These are phyloP conservation scores for Cutaneotrichosporon dermatis DNA, from an alignment of 1,284 basidiomycete genomes.

Conservation along the genomic window DNA sequence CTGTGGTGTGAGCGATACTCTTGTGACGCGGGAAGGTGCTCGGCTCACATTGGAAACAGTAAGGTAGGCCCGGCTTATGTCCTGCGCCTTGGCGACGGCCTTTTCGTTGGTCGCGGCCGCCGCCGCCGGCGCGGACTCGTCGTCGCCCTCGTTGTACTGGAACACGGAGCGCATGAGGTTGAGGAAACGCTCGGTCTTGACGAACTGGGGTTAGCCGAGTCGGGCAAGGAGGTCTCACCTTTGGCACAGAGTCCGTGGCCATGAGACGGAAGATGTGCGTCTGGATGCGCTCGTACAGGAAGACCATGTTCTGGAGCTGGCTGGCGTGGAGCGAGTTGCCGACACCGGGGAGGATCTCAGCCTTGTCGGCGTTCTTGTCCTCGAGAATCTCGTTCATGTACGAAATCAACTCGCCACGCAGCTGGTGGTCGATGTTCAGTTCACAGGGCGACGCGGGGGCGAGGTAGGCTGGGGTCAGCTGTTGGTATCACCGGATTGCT, in stretches of 20 bases:
- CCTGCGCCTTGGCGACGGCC: conserved; percentile 19
- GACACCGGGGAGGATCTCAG: conserved; percentile 72
- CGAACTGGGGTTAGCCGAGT: conserved; percentile 45
- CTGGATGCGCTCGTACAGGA: conserved; percentile 92
- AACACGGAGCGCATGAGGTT: conserved; percentile 33
- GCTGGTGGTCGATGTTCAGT: conserved; percentile 95
- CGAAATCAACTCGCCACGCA: conserved; percentile 86
- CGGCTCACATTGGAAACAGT: conserved; percentile 45
- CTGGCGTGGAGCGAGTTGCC: conserved; percentile 66
- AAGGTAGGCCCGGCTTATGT: conserved; percentile 36
- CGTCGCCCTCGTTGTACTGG: conserved; percentile 28
- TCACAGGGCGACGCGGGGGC: conserved; percentile 92
- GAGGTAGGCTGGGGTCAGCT: conserved; percentile 66
- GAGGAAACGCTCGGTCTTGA: conserved; percentile 24
- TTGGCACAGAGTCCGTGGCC: conserved; percentile 96
- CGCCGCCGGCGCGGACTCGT: conserved; percentile 15
- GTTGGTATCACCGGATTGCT: conserved; percentile 14
- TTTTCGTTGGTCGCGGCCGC: conserved; percentile 10
- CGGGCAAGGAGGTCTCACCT: too few relatives aligned
- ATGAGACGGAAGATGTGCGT: conserved; percentile 93
- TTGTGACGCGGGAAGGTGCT: background rate
- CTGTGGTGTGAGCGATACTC: background rate
- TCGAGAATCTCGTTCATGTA: conserved; percentile 86
- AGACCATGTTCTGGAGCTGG: conserved; percentile 88
- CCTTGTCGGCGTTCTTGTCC: conserved; percentile 58